Conservation (phyloP, 176 grass and related monocot species). For the Saccharum spontaneum region DNA sequence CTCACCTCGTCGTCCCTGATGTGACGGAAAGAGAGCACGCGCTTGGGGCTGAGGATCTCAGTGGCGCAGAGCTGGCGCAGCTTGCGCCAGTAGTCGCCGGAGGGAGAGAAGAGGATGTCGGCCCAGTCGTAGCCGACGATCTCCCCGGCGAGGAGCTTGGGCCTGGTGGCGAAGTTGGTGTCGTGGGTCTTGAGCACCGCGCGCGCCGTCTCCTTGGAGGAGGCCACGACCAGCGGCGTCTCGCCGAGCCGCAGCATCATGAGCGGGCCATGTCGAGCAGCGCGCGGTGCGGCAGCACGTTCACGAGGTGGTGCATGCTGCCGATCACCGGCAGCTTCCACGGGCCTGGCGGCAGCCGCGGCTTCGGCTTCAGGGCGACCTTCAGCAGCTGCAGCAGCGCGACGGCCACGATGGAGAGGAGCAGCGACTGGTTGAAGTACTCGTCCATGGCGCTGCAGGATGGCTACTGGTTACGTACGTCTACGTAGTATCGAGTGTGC, state of each 20-base stretch:
- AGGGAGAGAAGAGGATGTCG: conserved; percentile 60
- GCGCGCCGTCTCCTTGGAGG: conserved; percentile 45
- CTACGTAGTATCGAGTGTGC: too few species aligned
- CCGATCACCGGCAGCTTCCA: conserved; percentile 53
- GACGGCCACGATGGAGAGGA: conserved; percentile 16
- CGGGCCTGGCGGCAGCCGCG: conserved; percentile 37
- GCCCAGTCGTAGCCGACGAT: conserved; percentile 47
- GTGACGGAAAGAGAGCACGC: too few species aligned
- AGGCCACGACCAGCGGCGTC: conserved; percentile 27
- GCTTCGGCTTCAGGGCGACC: not conserved
- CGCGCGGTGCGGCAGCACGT: conserved; percentile 43
- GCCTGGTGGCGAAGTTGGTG: conserved; percentile 53
- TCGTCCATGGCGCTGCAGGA: conserved; percentile 28
- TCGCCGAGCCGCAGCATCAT: conserved; percentile 51
- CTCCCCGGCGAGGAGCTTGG: conserved; percentile 50
- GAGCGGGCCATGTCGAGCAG: conserved; percentile 31
- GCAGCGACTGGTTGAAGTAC: conserved; percentile 12
- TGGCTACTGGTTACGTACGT: too few species aligned
- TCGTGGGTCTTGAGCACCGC: conserved; percentile 56
- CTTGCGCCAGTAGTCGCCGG: conserved; percentile 56
- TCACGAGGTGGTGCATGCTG: conserved; percentile 59
- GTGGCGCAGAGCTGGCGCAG: too few species aligned
- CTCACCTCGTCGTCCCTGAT: too few species aligned
- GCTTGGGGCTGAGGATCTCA: too few species aligned
- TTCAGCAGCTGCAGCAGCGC: conserved; percentile 40